A percentile compares a stretch with the other conserved stretches of the same genome.
These are phyloP conservation scores for Piper betle DNA, from an alignment of 164 flowering plant genomes.

Conservation along the genomic window DNA sequence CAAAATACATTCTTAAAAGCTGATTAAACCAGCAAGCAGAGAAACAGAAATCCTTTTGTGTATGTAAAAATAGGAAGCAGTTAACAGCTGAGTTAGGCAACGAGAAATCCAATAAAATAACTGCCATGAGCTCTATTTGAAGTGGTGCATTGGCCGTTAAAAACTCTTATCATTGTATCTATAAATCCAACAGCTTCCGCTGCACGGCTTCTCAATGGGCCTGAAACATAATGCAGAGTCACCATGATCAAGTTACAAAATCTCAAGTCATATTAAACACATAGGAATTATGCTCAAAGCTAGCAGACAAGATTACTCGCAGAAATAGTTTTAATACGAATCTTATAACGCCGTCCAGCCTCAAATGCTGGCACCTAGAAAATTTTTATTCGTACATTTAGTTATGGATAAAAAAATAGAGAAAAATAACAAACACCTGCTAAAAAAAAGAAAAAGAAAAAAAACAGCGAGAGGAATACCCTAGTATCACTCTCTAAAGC, in stretches of 20 bases:
- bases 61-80: too few relatives aligned
- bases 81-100: too few relatives aligned
- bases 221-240: slow-evolving; percentile 18
- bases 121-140: slow-evolving; percentile 76
- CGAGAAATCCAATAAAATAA: slow-evolving; percentile 13
- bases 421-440: background rate
- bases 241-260: background rate
- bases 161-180: slow-evolving; percentile 79
- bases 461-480: slow-evolving; percentile 12
- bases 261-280: background rate
- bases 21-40: too few relatives aligned
- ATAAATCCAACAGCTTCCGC: slow-evolving; percentile 94
- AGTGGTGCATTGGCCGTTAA: slow-evolving; percentile 79
- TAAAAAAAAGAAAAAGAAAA: background rate
- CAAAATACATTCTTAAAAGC: too few relatives aligned
- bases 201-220: slow-evolving; percentile 86
- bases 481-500: slow-evolving; percentile 94
- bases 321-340: slow-evolving; percentile 89
- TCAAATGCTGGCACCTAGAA: slow-evolving; percentile 91
- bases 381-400: background rate
- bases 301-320: slow-evolving; percentile 39
- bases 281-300: background rate
- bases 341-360: slow-evolving; percentile 73
- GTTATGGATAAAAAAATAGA: background rate
- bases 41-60: too few relatives aligned